These are phyloP conservation scores for Saturnispora serradocipensis DNA, from an alignment of 805 yeast species.

Conservation along the genomic window DNA sequence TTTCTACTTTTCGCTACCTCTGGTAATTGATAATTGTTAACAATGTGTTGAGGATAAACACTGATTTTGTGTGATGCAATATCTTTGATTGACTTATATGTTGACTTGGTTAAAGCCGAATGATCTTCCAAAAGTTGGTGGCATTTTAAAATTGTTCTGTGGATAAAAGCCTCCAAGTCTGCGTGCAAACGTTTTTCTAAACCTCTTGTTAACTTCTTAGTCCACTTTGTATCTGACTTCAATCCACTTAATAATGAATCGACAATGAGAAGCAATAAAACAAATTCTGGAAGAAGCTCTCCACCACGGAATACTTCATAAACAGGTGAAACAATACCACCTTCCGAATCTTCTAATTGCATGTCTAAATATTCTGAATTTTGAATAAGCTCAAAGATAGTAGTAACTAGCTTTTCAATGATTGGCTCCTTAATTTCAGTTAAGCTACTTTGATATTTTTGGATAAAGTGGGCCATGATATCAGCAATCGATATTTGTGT, in stretches of 20 bases:
- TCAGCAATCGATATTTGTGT: conserved; percentile 55
- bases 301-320: conserved; percentile 55
- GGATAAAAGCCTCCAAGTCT: conserved; percentile 29
- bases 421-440: conserved; percentile 14
- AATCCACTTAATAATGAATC: conserved; percentile 29
- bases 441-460: conserved; percentile 17
- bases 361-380: conserved; percentile 28
- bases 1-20: conserved; percentile 15
- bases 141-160: conserved; percentile 49
- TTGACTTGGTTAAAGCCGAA: conserved; percentile 33
- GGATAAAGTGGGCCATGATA: conserved; percentile 32
- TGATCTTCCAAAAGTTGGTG: conserved; percentile 48
- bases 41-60: conserved; percentile 37
- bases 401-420: conserved; percentile 23
- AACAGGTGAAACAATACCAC: conserved; percentile 39
- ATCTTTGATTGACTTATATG: conserved; percentile 22
- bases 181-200: conserved; percentile 14
- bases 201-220: conserved; percentile 21
- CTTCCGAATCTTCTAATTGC: conserved; percentile 23
- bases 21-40: conserved; percentile 16
- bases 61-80: conserved; percentile 30
- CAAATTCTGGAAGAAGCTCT: conserved; percentile 51
- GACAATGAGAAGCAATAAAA: conserved; percentile 44
- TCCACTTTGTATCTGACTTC: conserved; percentile 26
- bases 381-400: conserved; percentile 30